Base-by-base conservation (phyloP, 306 rosid genomes). In the Lablab purpureus region DNA sequence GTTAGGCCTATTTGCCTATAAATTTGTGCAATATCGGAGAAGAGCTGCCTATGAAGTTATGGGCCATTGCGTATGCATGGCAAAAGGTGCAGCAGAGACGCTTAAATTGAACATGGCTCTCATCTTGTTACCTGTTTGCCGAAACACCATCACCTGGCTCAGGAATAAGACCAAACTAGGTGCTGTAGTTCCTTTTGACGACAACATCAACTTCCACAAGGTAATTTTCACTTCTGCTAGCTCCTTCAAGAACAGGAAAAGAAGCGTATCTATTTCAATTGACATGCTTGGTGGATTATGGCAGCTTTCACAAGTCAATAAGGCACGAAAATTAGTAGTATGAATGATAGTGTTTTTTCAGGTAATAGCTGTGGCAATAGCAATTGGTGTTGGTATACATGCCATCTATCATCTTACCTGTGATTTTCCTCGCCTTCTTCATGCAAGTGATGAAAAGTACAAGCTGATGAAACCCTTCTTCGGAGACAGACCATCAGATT, bases 21-120 rank as follows among this genome's bases (percentile, higher is more conserved):
- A 88, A 49, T 88, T 52, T 13, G 84, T 86, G 73, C 85, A 88
- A 50, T 88, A 88, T 67, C 34, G 87, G 51, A 79, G 80, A 45
- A 86, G 18, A 81, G 78, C 72, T 73, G 89, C 45, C 21, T 88
- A 88, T 71, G 63, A 81, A 49, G 91, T 86, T 21, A 84, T 88
- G 91, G 89, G 89, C 34, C 88, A 88, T 73, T 88, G 91, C 84
- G 91, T 88, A 56, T 88, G 91, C 89, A 86, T 88, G 91, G 91
- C 91, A 64, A 88, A 88, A 81, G 91, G 91, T 84, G 91, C 91
- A 52, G 91, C 89, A 18, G 91, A 88, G 87, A 88, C 88, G 63
- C 91, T 88, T 32, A 88, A 88, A 69, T 76, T 88, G 80, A 88
- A 88, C 85, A 88, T 88, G 91, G 88, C 91, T 73, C 87, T 88